A percentile compares a stretch with the other conserved stretches of the same genome.
These are phyloP conservation scores for Alternaria infectoria DNA, from an alignment of 2,329 filamentous ascomycete species.

Conservation along the genomic window DNA sequence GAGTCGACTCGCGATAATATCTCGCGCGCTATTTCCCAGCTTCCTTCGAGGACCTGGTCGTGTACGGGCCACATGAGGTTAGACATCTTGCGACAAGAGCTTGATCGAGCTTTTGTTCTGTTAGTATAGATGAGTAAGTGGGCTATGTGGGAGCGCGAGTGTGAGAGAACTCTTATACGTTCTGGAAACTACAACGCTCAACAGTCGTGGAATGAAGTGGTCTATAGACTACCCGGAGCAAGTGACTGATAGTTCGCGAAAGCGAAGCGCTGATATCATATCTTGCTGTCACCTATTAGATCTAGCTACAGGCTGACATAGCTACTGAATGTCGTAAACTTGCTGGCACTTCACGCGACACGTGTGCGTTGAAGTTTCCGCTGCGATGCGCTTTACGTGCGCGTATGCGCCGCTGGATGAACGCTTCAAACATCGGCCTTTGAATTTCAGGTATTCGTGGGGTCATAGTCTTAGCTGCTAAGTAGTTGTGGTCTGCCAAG, in stretches of 20 bases:
- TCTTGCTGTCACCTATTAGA: not conserved
- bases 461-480: not conserved
- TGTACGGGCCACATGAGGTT: not conserved
- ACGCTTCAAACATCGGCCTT: not conserved
- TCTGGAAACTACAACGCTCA: not conserved
- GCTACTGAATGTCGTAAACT: not conserved
- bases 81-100: not conserved
- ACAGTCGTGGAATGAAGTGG: not conserved
- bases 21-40: not conserved
- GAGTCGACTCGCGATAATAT: not conserved
- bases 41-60: not conserved
- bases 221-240: not conserved
- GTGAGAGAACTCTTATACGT: not conserved
- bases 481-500: not conserved
- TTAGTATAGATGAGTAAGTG: not conserved
- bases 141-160: not conserved
- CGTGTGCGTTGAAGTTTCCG: not conserved
- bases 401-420: not conserved
- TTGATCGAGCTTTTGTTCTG: not conserved
- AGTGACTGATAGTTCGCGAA: not conserved
- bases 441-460: slow-evolving; percentile 46
- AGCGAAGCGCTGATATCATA: not conserved
- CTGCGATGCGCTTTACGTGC: not conserved
- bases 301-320: not conserved
- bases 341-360: not conserved